phyloP scores from a whole-genome alignment of 2,329 filamentous ascomycete species.

The Penicillium decumbens region DNA sequence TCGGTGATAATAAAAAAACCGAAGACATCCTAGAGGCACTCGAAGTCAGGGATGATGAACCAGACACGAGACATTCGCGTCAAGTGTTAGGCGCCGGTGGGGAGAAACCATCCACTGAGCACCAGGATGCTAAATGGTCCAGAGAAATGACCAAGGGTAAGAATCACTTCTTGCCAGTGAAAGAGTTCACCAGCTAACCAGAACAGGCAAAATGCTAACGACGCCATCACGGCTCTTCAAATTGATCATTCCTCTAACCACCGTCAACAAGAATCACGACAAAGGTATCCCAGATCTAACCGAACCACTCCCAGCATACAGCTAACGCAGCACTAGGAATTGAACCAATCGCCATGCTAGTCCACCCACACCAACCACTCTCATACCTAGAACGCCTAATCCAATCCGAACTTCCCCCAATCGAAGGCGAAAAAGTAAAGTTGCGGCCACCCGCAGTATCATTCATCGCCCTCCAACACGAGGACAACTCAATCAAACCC shows the following conservation, averaged over 20 bases:
- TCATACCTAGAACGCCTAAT: slow-evolving; percentile 87
- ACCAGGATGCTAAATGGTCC: slow-evolving; percentile 19
- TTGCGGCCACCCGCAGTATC: slow-evolving; percentile 68
- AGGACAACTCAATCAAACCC: slow-evolving; percentile 52
- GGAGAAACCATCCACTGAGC: slow-evolving; percentile 15
- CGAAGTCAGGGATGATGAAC: slow-evolving; percentile 34
- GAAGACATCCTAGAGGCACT: slow-evolving; percentile 36
- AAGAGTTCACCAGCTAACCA: slow-evolving; percentile 1
- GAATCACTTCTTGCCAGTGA: neutral
- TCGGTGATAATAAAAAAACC: slow-evolving; percentile 29
- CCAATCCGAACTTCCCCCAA: slow-evolving; percentile 74
- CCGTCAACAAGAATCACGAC: slow-evolving; percentile 54
- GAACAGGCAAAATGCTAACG: slow-evolving; percentile 67
- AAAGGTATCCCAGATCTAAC: slow-evolving; percentile 42
- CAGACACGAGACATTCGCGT: slow-evolving; percentile 23
- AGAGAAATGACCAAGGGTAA: slow-evolving; percentile 59
- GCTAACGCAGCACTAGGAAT: slow-evolving; percentile 47
- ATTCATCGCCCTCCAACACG: slow-evolving; percentile 74
- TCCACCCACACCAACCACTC: slow-evolving; percentile 85
- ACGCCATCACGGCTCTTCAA: slow-evolving; percentile 78
- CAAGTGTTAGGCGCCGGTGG: slow-evolving; percentile 26
- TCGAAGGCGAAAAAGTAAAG: slow-evolving; percentile 57
- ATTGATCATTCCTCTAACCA: slow-evolving; percentile 69
- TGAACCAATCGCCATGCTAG: slow-evolving; percentile 77
- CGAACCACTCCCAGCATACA: neutral